phyloP scores from a whole-genome alignment of 1,284 basidiomycete genomes.

The Apiotrichum akiyoshidainum region DNA sequence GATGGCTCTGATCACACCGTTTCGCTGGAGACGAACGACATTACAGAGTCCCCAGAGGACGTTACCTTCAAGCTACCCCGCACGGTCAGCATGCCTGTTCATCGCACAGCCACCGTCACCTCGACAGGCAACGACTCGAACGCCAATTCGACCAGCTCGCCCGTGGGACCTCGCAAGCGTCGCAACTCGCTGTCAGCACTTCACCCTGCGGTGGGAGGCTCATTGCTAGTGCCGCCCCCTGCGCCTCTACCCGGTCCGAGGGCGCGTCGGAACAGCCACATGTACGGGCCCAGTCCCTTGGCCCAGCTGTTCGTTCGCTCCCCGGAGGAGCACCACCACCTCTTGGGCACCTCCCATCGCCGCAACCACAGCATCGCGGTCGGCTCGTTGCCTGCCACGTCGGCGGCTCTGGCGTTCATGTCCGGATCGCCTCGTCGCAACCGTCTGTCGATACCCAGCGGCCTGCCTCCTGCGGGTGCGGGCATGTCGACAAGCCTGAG shows the following conservation, averaged over 20 bases:
- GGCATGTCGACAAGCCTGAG: constrained; percentile 9
- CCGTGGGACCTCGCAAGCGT: constrained; percentile 14
- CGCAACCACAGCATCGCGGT: constrained; percentile 6
- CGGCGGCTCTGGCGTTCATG: not conserved
- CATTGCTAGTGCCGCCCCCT: constrained; percentile 3
- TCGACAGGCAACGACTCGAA: not conserved
- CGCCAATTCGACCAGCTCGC: not conserved
- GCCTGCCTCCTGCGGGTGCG: not conserved
- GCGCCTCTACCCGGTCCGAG: constrained; percentile 9
- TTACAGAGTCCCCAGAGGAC: constrained; percentile 8
- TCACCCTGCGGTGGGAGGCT: constrained; percentile 1
- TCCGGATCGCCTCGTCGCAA: constrained; percentile 17
- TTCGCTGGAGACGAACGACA: not conserved
- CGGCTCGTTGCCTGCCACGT: constrained; percentile 16
- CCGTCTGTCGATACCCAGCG: not conserved
- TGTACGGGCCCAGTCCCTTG: constrained; percentile 45
- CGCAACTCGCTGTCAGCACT: constrained; percentile 22
- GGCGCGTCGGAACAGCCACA: constrained; percentile 33
- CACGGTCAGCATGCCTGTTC: not conserved
- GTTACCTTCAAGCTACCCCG: constrained; percentile 1
- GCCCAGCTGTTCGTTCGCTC: constrained; percentile 45
- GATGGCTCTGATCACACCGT: not conserved
- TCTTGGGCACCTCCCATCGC: not conserved
- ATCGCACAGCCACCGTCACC: not conserved
- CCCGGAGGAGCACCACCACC: constrained; percentile 8